Evolutionary conservation across 495 filamentous ascomycete species (phyloP), one percentile per base, ranked within the genome.

Genomic region (Aspergillus funiculosus): DNA sequence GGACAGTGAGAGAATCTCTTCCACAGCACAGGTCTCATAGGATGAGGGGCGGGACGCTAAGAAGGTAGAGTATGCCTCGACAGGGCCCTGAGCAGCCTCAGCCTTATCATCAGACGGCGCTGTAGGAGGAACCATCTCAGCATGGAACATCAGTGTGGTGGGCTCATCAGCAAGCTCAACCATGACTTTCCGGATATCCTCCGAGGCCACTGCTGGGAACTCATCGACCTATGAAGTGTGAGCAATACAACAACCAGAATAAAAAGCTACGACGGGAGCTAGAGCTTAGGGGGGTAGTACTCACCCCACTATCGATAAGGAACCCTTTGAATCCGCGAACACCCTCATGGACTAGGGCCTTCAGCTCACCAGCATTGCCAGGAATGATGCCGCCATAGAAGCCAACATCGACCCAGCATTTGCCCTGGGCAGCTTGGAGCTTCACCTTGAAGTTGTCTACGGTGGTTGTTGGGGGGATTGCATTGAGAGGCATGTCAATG

Each of bases 371-470:
- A 9, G 81, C 76, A 58, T 98, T 98, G 15, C 92, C 92, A 9
- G 92, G 92, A 51, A 98, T 82, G 35, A 98, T 80, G 27, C 92
- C 92, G 29, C 92, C 92, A 58, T 98, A 98, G 70, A 98, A 97
- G 38, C 92, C 92, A 25, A 97, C 92, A 61, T 98, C 92, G 14
- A 97, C 87, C 92, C 92, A 98, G 69, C 92, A 97, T 66, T 96
- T 81, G 39, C 87, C 87, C 55, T 82, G 63, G 21, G 90, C 91
- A 39, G 92, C 92, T 26, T 78, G 74, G 19, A 94, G 69, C 72
- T 98, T 98, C 62, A 86, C 83, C 52, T 83, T 76, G 53, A 98
- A 74, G 10, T 83, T 85, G 15, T 76, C 70, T 5, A 97, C 76
- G 0, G 92, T 96, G 32, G 91, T 97, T 5, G 92, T 98, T 0